Evolutionary conservation across 306 rosid species (phyloP).

Genomic region (Lathyrus oleraceus): DNA sequence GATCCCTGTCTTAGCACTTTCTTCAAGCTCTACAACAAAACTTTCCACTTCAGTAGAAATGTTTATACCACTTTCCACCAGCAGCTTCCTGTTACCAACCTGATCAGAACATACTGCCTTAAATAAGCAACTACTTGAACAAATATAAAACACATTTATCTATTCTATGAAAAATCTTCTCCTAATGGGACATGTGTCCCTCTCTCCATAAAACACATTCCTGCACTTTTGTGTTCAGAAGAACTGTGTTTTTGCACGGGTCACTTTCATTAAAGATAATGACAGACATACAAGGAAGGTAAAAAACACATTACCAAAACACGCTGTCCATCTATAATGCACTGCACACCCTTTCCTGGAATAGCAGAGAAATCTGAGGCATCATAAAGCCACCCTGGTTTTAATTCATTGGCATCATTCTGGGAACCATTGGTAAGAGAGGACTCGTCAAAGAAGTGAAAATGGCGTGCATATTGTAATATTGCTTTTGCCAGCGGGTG

Average conservation of each 20-base stretch:
- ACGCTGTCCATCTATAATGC: slow-evolving; percentile 67
- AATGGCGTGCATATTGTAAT: slow-evolving; percentile 89
- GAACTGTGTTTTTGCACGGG: background rate
- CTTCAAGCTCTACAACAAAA: slow-evolving; percentile 83
- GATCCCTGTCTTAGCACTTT: slow-evolving; percentile 87
- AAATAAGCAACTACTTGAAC: slow-evolving; percentile 38
- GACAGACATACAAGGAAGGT: slow-evolving; percentile 27
- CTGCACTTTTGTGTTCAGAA: background rate
- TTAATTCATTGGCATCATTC: slow-evolving; percentile 44
- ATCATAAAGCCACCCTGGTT: slow-evolving; percentile 82
- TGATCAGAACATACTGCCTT: slow-evolving; percentile 42
- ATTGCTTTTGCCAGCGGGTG: slow-evolving; percentile 96
- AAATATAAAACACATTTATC: slow-evolving; percentile 21
- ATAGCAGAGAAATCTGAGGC: slow-evolving; percentile 77
- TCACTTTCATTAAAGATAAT: slow-evolving; percentile 48
- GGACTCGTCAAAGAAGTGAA: slow-evolving; percentile 80
- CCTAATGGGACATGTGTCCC: background rate
- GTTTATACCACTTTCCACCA: slow-evolving; percentile 72
- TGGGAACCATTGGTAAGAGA: slow-evolving; percentile 49
- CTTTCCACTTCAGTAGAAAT: slow-evolving; percentile 71
- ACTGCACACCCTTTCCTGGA: slow-evolving; percentile 87
- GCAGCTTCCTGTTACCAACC: slow-evolving; percentile 94
- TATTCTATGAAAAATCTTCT: background rate
- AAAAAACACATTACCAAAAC: slow-evolving; percentile 54
- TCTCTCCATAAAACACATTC: background rate